Evolutionary conservation across 805 yeast species (phyloP), one percentile per base, ranked within the genome.

Genomic region (Sugiyamaella chiloensis): DNA sequence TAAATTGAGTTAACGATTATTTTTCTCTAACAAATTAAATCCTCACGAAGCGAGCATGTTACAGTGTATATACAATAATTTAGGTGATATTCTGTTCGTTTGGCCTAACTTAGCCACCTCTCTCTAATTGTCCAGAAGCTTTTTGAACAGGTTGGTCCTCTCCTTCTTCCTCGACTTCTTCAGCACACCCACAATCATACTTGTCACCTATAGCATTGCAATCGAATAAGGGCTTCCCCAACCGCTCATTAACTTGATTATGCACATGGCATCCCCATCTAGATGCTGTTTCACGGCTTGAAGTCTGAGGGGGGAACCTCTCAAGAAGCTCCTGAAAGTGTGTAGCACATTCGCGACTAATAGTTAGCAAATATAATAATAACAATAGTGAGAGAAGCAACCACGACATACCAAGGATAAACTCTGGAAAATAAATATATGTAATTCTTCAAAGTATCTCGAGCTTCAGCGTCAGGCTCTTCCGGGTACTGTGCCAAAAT

Each of bases 231-330:
- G 75, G 78, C 57, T 90, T 87, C 3, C 72, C 73, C 37, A 90
- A 71, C 44, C 83, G 70, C 46, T 78, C 78, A 64, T 91, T 91
- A 29, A 90, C 97, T 60, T 81, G 75, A 64, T 91, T 90, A 68
- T 90, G 98, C 3, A 90, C 73, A 60, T 84, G 84, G 62, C 99
- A 93, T 1, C 99, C 99, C 99, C 99, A 93, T 54, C 87, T 69
- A 0, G 96, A 88, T 1, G 99, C 98, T 2, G 79, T 76, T 52
- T 81, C 80, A 49, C 96, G 74, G 19, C 85, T 75, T 5, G 79
- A 72, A 2, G 84, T 74, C 60, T 93, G 99, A 2, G 96, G 96
- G 1, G 99, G 98, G 60, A 72, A 82, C 58, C 83, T 74, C 48
- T 70, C 60, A 48, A 93, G 67, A 54, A 91, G 68, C 60, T 77